Evolutionary conservation across 1,284 basidiomycete species (phyloP).

Genomic region (Ceratobasidium sp.): DNA sequence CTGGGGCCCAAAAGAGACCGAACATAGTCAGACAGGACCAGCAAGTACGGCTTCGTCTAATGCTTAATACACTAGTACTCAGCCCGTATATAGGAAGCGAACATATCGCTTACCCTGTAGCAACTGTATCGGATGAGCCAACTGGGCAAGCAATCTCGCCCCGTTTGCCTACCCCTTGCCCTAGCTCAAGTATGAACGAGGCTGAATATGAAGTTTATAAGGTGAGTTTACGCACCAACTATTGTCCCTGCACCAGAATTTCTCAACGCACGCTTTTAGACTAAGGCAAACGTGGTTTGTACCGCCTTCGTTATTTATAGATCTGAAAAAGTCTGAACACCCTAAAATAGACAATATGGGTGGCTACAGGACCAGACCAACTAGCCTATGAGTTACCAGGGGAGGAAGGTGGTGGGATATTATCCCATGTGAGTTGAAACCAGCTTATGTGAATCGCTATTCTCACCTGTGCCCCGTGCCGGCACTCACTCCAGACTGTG

Average conservation of each 20-base stretch:
- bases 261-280: background rate
- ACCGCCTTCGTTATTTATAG: background rate
- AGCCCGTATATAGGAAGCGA: background rate
- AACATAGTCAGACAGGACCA: no score
- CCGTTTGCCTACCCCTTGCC: background rate
- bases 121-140: background rate
- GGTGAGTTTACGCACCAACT: background rate
- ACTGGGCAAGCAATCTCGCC: background rate
- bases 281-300: constrained; percentile 12
- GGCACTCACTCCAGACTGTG: background rate
- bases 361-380: constrained; percentile 13
- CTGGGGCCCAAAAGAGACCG: no score
- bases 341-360: constrained; percentile 38
- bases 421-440: constrained; percentile 20
- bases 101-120: background rate
- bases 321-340: background rate
- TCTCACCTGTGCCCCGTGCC: background rate
- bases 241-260: background rate
- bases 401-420: constrained; percentile 2
- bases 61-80: no score
- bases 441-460: background rate
- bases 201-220: background rate
- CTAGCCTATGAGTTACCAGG: constrained; percentile 18
- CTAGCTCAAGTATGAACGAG: background rate
- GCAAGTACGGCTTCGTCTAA: no score